Percentiles rank a stretch among this genome's conserved stretches.
phyloP scores from a whole-genome alignment of 345 rosid species.

The Brassica incana region DNA sequence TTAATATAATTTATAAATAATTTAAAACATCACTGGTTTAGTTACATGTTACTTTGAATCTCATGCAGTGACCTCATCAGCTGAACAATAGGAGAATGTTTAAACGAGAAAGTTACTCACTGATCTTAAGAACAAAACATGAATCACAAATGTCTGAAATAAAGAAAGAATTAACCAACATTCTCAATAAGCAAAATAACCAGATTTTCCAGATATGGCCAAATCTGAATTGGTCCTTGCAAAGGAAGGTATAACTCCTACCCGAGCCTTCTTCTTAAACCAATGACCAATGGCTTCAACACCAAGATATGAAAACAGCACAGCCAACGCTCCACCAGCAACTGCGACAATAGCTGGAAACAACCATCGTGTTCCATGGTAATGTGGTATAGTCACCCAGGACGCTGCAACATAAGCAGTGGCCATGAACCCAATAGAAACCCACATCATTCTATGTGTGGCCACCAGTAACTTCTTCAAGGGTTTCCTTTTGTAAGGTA shows the following conservation, averaged over 20 bases:
- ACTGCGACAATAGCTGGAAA: not conserved
- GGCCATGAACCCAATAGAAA: conserved; percentile 57
- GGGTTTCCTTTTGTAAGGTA: conserved; percentile 56
- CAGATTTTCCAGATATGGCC: not conserved
- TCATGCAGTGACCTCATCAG: no score
- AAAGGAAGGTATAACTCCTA: not conserved
- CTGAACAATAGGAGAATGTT: not conserved
- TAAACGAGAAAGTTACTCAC: not conserved
- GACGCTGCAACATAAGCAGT: conserved; percentile 57
- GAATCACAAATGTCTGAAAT: not conserved
- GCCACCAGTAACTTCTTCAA: conserved; percentile 48
- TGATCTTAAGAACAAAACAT: not conserved
- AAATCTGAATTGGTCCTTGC: not conserved
- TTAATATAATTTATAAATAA: no score
- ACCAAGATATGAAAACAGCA: not conserved
- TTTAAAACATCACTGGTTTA: no score
- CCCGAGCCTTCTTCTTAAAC: not conserved
- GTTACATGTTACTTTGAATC: no score
- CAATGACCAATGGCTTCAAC: not conserved
- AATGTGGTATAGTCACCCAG: conserved; percentile 53
- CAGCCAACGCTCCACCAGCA: not conserved
- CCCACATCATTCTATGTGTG: conserved; percentile 66
- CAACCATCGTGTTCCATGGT: conserved; percentile 43
- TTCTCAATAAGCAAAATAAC: not conserved
- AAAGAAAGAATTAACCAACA: not conserved